Evolutionary conservation across 1,139 yeast species (phyloP).

Genomic region (Yamadazyma buinensis): DNA sequence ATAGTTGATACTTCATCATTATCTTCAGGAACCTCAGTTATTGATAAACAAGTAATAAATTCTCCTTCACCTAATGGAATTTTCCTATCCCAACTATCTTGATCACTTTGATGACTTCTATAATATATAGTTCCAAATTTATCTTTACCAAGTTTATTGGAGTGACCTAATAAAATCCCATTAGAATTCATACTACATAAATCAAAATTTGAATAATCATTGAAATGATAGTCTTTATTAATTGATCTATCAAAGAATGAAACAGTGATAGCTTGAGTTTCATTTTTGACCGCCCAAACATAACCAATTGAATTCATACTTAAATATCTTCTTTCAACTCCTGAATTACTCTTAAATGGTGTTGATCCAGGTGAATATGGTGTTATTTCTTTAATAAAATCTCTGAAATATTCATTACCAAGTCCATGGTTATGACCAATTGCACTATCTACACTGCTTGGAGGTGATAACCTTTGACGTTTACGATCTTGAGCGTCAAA

Average conservation of each 20-base stretch:
- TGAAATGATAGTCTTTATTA: conserved; percentile 84
- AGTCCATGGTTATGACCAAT: neutral
- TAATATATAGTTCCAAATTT: conserved; percentile 34
- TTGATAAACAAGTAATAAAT: conserved; percentile 35
- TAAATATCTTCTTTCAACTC: conserved; percentile 60
- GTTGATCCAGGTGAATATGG: conserved; percentile 81
- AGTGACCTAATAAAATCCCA: conserved; percentile 62
- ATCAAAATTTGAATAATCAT: conserved; percentile 68
- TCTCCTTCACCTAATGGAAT: conserved; percentile 35
- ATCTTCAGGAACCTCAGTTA: conserved; percentile 21
- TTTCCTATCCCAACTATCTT: conserved; percentile 42
- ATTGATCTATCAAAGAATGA: conserved; percentile 79
- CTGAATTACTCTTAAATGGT: conserved; percentile 52
- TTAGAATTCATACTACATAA: conserved; percentile 67
- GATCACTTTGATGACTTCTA: conserved; percentile 43
- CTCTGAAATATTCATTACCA: neutral
- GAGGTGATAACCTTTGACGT: conserved; percentile 19
- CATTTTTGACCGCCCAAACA: conserved; percentile 64
- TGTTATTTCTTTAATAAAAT: conserved; percentile 7
- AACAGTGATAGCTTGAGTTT: conserved; percentile 64
- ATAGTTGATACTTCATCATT: conserved; percentile 21
- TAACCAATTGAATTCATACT: conserved; percentile 82
- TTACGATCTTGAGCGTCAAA: conserved; percentile 20
- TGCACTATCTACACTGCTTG: neutral
- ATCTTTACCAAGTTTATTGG: conserved; percentile 24